phyloP scores from a whole-genome alignment of 2,329 filamentous ascomycete genomes.

The Alternaria conjuncta region DNA sequence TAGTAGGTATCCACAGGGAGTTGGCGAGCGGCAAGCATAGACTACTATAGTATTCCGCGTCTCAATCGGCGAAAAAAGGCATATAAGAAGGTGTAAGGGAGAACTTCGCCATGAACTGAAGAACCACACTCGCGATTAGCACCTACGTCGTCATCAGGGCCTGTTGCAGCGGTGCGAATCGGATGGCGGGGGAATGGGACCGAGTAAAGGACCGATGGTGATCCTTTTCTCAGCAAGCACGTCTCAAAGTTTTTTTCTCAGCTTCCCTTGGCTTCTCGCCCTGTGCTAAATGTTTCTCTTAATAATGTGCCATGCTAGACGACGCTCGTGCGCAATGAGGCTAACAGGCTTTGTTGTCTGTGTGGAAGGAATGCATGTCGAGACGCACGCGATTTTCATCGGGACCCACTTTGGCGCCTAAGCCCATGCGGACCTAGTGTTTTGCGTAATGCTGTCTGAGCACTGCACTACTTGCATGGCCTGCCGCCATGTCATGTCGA shows the following conservation, averaged over 20 bases:
- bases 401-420: conserved; percentile 20
- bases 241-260: conserved; percentile 22
- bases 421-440: not conserved
- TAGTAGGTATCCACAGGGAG: conserved; percentile 29
- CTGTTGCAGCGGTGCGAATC: conserved; percentile 35
- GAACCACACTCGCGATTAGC: conserved; percentile 27
- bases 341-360: conserved; percentile 31
- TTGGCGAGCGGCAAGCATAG: conserved; percentile 26
- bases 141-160: conserved; percentile 43
- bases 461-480: not conserved
- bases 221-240: conserved; percentile 21
- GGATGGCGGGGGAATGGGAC: conserved; percentile 42
- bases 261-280: conserved; percentile 15
- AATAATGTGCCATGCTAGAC: conserved; percentile 28
- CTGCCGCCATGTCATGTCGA: conserved; percentile 9
- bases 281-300: conserved; percentile 31
- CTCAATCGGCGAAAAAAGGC: conserved; percentile 38
- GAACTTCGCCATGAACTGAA: conserved; percentile 25
- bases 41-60: conserved; percentile 19
- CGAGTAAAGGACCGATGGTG: conserved; percentile 37
- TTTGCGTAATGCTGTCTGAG: conserved; percentile 15
- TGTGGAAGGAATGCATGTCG: conserved; percentile 30
- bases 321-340: conserved; percentile 21
- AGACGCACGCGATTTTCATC: conserved; percentile 24
- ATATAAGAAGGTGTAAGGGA: conserved; percentile 26